Conservation (phyloP, 768 basidiomycete species). For the Mycena alexandri region DNA sequence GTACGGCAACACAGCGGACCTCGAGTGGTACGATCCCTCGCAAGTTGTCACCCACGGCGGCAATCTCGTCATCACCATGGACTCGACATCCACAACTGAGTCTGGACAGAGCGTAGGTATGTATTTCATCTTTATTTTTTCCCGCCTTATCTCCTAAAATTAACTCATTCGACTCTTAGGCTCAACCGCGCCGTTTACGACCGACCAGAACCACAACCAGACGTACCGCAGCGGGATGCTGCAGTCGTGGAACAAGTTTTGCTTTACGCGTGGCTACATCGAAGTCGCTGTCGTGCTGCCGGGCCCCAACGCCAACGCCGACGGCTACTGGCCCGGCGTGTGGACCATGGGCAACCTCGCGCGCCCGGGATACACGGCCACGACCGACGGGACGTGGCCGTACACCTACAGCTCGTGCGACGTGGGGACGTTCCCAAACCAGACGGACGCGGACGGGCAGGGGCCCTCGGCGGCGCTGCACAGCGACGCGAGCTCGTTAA, state of each 20-base stretch:
- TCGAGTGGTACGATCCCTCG: slow-evolving; percentile 82
- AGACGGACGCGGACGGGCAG: slow-evolving; percentile 63
- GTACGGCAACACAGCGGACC: slow-evolving; percentile 78
- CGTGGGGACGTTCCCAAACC: slow-evolving; percentile 83
- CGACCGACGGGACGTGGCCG: slow-evolving; percentile 88
- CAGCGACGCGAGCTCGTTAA: slow-evolving; percentile 58
- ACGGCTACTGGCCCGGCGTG: slow-evolving; percentile 81
- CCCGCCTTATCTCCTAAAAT: background rate
- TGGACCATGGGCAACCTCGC: slow-evolving; percentile 95
- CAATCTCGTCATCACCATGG: slow-evolving; percentile 77
- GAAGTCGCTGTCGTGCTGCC: slow-evolving; percentile 75
- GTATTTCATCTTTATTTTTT: background rate
- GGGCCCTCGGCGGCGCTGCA: slow-evolving; percentile 74
- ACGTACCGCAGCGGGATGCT: slow-evolving; percentile 83
- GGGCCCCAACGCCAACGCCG: slow-evolving; percentile 65
- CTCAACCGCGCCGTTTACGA: slow-evolving; percentile 62
- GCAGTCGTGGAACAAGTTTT: slow-evolving; percentile 93
- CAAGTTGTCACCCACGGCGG: slow-evolving; percentile 78
- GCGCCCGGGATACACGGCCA: slow-evolving; percentile 82
- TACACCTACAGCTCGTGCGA: slow-evolving; percentile 84
- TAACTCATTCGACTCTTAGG: slow-evolving; percentile 39
- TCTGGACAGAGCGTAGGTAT: slow-evolving; percentile 50
- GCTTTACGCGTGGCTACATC: slow-evolving; percentile 84
- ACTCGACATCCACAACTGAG: slow-evolving; percentile 51
- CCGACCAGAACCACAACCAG: slow-evolving; percentile 65